Evolutionary conservation across 768 basidiomycete genomes (phyloP).

Genomic region (Daedaleopsis nitida): DNA sequence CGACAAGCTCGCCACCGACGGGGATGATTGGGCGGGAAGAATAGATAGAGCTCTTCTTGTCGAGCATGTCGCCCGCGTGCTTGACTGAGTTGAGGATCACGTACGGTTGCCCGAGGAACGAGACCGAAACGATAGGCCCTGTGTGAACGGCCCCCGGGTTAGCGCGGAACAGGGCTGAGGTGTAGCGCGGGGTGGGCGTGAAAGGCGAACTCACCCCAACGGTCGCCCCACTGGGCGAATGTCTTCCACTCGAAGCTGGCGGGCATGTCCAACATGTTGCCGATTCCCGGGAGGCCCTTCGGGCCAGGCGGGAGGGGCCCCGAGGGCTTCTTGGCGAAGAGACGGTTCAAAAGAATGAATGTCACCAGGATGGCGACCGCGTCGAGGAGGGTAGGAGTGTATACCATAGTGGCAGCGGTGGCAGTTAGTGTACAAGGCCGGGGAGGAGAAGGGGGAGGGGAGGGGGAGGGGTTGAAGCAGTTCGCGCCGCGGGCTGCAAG

Average conservation of each 20-base stretch:
- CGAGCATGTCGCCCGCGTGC: slow-evolving; percentile 32
- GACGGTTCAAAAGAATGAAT: slow-evolving; percentile 18
- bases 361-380: slow-evolving; percentile 19
- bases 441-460: slow-evolving; percentile 1
- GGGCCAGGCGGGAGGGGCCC: slow-evolving; percentile 31
- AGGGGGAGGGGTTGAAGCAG: not conserved
- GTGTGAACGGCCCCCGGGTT: not conserved
- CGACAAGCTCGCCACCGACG: slow-evolving; percentile 31
- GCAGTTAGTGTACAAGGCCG: not conserved
- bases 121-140: slow-evolving; percentile 34
- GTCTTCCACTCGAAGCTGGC: slow-evolving; percentile 25
- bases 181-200: no score
- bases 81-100: slow-evolving; percentile 32
- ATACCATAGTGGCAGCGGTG: slow-evolving; percentile 8
- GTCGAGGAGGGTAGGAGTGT: slow-evolving; percentile 21
- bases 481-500: not conserved
- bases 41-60: slow-evolving; percentile 33
- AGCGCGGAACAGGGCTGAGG: not conserved
- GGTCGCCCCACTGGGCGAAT: slow-evolving; percentile 25
- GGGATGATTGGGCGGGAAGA: slow-evolving; percentile 31
- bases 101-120: slow-evolving; percentile 31
- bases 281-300: slow-evolving; percentile 26
- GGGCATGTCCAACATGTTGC: slow-evolving; percentile 30
- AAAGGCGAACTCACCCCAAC: slow-evolving; percentile 21
- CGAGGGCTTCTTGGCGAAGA: slow-evolving; percentile 14